These are phyloP conservation scores for Calonectria crousiana DNA, from an alignment of 2,329 filamentous ascomycete species.

Conservation along the genomic window DNA sequence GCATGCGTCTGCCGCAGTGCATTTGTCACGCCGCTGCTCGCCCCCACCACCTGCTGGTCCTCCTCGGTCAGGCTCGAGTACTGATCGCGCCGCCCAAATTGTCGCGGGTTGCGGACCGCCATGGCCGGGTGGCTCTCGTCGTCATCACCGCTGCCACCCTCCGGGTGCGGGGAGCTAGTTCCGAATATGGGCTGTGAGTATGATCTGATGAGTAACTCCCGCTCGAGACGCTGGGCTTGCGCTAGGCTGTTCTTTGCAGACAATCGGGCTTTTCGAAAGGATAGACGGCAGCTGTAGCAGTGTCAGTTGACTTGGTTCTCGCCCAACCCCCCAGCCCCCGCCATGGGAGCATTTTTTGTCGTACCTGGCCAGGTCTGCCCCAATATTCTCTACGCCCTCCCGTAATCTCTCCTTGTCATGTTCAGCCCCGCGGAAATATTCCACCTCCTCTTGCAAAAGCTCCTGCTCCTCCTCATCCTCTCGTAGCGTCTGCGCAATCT, in stretches of 20 bases:
- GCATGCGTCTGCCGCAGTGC: conserved; percentile 88
- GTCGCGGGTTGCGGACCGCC: conserved; percentile 38
- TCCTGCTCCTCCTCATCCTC: conserved; percentile 88
- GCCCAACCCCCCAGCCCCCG: background rate
- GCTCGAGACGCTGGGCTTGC: conserved; percentile 79
- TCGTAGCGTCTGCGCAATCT: conserved; percentile 84
- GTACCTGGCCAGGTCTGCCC: conserved; percentile 78
- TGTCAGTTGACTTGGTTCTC: conserved; percentile 13
- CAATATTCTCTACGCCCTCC: conserved; percentile 75
- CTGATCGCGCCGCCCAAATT: conserved; percentile 50
- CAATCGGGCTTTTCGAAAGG: conserved; percentile 86
- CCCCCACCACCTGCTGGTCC: conserved; percentile 79
- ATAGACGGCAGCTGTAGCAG: conserved; percentile 63
- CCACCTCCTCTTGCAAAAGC: conserved; percentile 80
- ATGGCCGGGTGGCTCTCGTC: conserved; percentile 36
- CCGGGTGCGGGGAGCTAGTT: conserved; percentile 45
- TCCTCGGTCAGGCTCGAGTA: conserved; percentile 66
- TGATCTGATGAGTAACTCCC: conserved; percentile 78
- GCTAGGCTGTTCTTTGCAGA: conserved; percentile 81
- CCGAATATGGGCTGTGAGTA: conserved; percentile 61
- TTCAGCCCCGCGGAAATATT: conserved; percentile 70
- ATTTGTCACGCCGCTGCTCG: conserved; percentile 85
- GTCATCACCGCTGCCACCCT: conserved; percentile 30
- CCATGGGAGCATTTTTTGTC: background rate
- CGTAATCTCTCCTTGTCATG: conserved; percentile 74